These are phyloP conservation scores for Monilinia fructigena DNA, from an alignment of 2,329 filamentous ascomycete genomes.

Conservation along the genomic window DNA sequence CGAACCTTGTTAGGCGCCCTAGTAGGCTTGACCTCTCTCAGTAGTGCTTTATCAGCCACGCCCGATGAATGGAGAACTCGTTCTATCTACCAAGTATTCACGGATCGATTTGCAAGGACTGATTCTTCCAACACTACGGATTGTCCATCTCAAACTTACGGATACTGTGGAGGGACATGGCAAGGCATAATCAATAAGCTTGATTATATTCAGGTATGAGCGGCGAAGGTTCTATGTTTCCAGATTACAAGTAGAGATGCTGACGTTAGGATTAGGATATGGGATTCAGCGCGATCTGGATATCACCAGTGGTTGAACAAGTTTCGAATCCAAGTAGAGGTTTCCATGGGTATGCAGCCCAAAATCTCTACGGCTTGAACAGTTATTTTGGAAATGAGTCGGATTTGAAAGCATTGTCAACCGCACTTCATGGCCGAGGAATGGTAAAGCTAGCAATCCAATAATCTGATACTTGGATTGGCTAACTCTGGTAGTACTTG, in stretches of 20 bases:
- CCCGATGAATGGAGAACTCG: conserved; percentile 13
- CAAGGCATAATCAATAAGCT: conserved; percentile 44
- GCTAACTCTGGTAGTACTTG: conserved; percentile 41
- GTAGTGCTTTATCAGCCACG: neutral
- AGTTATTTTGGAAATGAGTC: conserved; percentile 48
- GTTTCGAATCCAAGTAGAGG: conserved; percentile 40
- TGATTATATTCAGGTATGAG: conserved; percentile 44
- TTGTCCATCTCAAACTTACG: conserved; percentile 32
- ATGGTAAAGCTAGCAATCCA: conserved; percentile 34
- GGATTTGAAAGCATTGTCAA: conserved; percentile 48
- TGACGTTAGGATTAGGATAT: conserved; percentile 32
- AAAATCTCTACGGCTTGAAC: conserved; percentile 50
- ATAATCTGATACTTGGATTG: too few species aligned
- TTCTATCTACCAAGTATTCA: conserved; percentile 23
- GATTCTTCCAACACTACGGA: conserved; percentile 39
- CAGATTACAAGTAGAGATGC: conserved; percentile 35
- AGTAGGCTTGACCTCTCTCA: neutral
- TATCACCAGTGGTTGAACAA: conserved; percentile 46
- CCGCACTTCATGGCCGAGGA: conserved; percentile 46
- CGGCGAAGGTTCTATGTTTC: neutral
- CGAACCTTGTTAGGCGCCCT: neutral
- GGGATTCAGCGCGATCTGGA: conserved; percentile 41
- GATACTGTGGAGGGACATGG: conserved; percentile 51
- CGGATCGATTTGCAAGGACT: conserved; percentile 45
- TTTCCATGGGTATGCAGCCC: conserved; percentile 49